A percentile compares a stretch with the other conserved stretches of the same genome.
phyloP scores from a whole-genome alignment of 495 filamentous ascomycete species.

The Hypoxylon perforatum region DNA sequence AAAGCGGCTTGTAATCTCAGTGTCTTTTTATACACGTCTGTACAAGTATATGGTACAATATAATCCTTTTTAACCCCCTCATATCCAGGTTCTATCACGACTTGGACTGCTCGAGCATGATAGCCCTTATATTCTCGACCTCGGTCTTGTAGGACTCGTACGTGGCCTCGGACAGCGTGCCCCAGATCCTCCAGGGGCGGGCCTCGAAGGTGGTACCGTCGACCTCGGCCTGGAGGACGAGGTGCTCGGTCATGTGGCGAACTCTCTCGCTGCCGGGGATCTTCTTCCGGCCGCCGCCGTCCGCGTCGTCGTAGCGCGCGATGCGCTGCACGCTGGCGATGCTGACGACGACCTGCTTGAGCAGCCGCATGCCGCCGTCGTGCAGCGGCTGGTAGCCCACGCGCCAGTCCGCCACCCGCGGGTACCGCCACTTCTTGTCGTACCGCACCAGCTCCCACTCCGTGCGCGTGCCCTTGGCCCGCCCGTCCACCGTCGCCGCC shows the following conservation, averaged over 20 bases:
- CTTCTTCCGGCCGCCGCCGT: conserved; percentile 42
- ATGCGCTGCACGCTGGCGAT: conserved; percentile 75
- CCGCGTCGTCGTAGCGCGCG: conserved; percentile 49
- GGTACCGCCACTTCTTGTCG: conserved; percentile 53
- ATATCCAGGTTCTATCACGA: background rate
- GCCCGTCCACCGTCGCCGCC: conserved; percentile 62
- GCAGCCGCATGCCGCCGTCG: conserved; percentile 43
- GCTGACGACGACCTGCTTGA: conserved; percentile 79
- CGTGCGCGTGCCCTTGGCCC: conserved; percentile 60
- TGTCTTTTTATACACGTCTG: conserved; percentile 7
- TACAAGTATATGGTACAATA: conserved; percentile 9
- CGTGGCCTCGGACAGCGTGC: conserved; percentile 70
- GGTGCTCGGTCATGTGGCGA: conserved; percentile 76
- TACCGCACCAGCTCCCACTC: conserved; percentile 77
- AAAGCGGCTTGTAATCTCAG: background rate
- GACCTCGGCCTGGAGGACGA: conserved; percentile 76
- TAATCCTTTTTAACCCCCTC: background rate
- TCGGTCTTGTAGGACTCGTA: conserved; percentile 55
- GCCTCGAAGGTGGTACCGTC: conserved; percentile 61
- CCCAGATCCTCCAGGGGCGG: conserved; percentile 80
- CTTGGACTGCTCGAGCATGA: background rate
- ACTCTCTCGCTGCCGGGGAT: conserved; percentile 63
- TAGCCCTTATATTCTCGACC: conserved; percentile 5
- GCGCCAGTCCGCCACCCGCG: conserved; percentile 71
- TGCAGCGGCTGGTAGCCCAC: conserved; percentile 60